A percentile compares a stretch with the other conserved stretches of the same genome.
phyloP scores from a whole-genome alignment of 2,329 filamentous ascomycete species.

The Gaeumannomyces sp. region DNA sequence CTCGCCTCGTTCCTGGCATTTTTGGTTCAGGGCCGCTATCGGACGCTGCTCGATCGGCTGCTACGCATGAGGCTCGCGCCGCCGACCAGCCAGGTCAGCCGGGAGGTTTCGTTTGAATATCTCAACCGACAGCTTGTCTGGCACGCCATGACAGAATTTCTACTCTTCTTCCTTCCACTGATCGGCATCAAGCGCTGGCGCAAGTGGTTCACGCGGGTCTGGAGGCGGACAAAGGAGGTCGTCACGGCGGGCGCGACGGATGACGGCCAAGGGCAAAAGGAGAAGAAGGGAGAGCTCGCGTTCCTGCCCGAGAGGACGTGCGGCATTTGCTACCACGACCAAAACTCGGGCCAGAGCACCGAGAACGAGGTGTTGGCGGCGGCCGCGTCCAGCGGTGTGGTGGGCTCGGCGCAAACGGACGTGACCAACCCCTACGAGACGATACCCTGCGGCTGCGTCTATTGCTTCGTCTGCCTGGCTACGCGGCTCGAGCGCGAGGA shows the following conservation, averaged over 20 bases:
- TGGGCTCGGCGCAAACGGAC: slow-evolving; percentile 85
- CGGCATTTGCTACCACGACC: slow-evolving; percentile 93
- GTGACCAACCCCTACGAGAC: slow-evolving; percentile 95
- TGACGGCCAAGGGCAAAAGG: slow-evolving; percentile 39
- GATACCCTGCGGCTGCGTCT: slow-evolving; percentile 82
- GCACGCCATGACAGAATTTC: slow-evolving; percentile 99
- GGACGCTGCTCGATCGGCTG: slow-evolving; percentile 81
- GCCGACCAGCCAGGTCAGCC: slow-evolving; percentile 74
- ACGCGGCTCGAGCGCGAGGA: slow-evolving; percentile 86
- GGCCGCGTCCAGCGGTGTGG: slow-evolving; percentile 65
- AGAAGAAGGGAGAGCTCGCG: slow-evolving; percentile 64
- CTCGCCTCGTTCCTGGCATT: slow-evolving; percentile 87
- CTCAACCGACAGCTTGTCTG: slow-evolving; percentile 95
- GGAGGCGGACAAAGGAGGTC: slow-evolving; percentile 70
- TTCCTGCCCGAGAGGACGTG: slow-evolving; percentile 92
- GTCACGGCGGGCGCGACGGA: slow-evolving; percentile 42
- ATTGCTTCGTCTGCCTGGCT: slow-evolving; percentile 94
- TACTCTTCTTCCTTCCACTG: slow-evolving; percentile 95
- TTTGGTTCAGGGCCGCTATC: slow-evolving; percentile 81
- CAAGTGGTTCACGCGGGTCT: slow-evolving; percentile 79
- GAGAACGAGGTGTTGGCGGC: slow-evolving; percentile 70
- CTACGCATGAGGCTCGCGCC: slow-evolving; percentile 80
- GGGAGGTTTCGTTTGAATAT: slow-evolving; percentile 96
- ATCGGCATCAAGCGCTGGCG: slow-evolving; percentile 92
- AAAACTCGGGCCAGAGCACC: slow-evolving; percentile 63